Evolutionary conservation across 1,139 yeast species (phyloP).

Genomic region (Pichia sp.): DNA sequence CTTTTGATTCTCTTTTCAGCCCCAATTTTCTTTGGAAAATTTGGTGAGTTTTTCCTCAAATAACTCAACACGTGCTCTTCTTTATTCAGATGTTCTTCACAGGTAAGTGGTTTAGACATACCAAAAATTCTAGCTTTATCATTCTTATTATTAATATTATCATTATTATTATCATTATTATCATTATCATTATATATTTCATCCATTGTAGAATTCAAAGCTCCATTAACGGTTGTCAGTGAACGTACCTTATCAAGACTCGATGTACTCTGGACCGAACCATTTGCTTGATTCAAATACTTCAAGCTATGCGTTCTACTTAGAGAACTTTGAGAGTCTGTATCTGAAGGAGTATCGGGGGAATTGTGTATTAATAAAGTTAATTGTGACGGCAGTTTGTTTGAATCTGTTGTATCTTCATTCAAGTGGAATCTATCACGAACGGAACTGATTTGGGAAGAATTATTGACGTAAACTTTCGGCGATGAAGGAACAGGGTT

Average conservation of each 20-base stretch:
- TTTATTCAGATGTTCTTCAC: slow-evolving; percentile 21
- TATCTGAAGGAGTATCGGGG: not conserved
- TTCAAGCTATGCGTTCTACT: slow-evolving; percentile 32
- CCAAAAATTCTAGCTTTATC: not conserved
- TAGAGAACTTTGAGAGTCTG: slow-evolving; percentile 13
- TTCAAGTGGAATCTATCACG: slow-evolving; percentile 2
- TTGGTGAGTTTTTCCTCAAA: slow-evolving; percentile 14
- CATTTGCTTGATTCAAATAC: slow-evolving; percentile 25
- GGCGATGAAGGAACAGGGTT: not conserved
- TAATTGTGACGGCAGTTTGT: slow-evolving; percentile 48
- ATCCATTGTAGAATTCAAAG: too few relatives aligned
- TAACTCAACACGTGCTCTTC: slow-evolving; percentile 32
- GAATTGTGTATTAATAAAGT: slow-evolving; percentile 27
- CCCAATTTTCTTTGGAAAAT: slow-evolving; percentile 58
- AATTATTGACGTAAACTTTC: not conserved
- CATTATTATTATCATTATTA: too few relatives aligned
- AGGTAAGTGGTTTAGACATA: slow-evolving; percentile 3
- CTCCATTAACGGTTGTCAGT: not conserved
- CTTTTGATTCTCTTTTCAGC: slow-evolving; percentile 56
- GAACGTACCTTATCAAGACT: slow-evolving; percentile 1
- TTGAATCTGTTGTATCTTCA: slow-evolving; percentile 13
- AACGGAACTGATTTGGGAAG: not conserved
- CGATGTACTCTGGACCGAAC: slow-evolving; percentile 9
- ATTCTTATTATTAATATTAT: not conserved
- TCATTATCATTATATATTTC: too few relatives aligned